Base-by-base conservation (phyloP, 164 flowering plant species). In the Vitis rupestris region DNA sequence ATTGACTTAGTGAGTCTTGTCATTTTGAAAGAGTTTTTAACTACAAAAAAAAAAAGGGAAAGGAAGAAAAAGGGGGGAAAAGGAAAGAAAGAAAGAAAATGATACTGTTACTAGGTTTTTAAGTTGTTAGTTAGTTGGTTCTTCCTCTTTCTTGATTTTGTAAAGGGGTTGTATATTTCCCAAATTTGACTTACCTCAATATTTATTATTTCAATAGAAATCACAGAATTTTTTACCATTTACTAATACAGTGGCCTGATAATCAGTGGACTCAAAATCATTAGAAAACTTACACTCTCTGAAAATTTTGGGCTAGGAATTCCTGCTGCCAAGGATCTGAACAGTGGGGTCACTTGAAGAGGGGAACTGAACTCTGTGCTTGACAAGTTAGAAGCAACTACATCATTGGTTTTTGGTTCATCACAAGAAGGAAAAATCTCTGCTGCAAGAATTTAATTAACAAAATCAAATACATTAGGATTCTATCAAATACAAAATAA, bases 251-350 rank as follows among this genome's bases (percentile, higher is more conserved):
- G 5, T 67, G 23, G 17, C 27, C 47, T n/a, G 70, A 56, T 67
- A 62, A 47, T 62, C 65, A 62, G 65, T 17, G 44, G 17, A 61
- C 4, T 10, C 10, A 19, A 52, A 63, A 12, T 69, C 19, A 9
- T 44, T 31, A 60, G 37, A 19, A 15, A 54, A 84, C 98, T 91
- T 80, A 95, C 98, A 83, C 97, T 95, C 80, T 90, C 97, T 62
- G 98, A 93, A 74, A 95, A 93, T 74, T 82, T 75, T 59, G 98
- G 99, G 80, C 86, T 91, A 70, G 97, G 97, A 76, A 95, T 89
- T 56, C 85, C 91, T 59, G 88, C 90, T 71, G 90, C 94, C 62
- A 91, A 79, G 66, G 97, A 81, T 67, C 83, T 81, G 82, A 95
- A 93, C 57, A 86, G 54, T 62, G 97, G 97, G 57, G 94, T 90